Percentiles rank a stretch among this genome's conserved stretches.
Evolutionary conservation across 2,329 filamentous ascomycete genomes (phyloP).

Genomic region (Raffaelea deltoideospora): DNA sequence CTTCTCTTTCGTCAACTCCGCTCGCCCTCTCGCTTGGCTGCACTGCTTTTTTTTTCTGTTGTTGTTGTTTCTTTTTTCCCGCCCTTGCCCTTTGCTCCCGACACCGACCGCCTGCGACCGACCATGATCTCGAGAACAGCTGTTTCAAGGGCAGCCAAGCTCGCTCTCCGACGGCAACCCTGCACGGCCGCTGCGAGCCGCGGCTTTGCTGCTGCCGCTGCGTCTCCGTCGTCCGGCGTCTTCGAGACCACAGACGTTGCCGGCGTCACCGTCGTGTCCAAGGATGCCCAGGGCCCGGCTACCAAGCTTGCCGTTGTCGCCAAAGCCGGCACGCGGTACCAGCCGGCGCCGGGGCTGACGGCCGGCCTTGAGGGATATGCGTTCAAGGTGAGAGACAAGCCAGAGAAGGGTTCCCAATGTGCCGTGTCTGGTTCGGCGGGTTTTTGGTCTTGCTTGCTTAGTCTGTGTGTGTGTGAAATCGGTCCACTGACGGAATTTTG

Average conservation of each 20-base stretch:
- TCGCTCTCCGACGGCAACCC: slow-evolving; percentile 41
- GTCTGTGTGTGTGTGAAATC: no score
- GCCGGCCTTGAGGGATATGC: slow-evolving; percentile 89
- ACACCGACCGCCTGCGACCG: no score
- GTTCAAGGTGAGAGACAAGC: slow-evolving; percentile 67
- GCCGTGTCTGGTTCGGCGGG: no score
- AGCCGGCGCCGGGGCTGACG: slow-evolving; percentile 77
- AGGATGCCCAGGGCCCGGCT: slow-evolving; percentile 77
- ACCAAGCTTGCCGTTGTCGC: slow-evolving; percentile 83
- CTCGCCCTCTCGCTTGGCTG: neutral
- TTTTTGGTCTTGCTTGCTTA: neutral
- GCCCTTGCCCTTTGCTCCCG: slow-evolving; percentile 24
- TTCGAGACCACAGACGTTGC: slow-evolving; percentile 78
- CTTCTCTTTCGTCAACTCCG: neutral
- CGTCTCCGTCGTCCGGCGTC: slow-evolving; percentile 51
- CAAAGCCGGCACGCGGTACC: slow-evolving; percentile 87
- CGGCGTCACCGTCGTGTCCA: slow-evolving; percentile 83
- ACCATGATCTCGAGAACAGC: slow-evolving; percentile 46
- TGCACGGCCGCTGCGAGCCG: slow-evolving; percentile 38
- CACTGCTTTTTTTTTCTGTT: neutral
- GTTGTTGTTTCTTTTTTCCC: slow-evolving; percentile 20
- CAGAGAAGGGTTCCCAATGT: no score
- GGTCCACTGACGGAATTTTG: no score
- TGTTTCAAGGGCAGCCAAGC: slow-evolving; percentile 42
- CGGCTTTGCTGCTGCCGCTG: slow-evolving; percentile 32